Percentiles rank a stretch among this genome's conserved stretches.
Evolutionary conservation across 2,329 filamentous ascomycete genomes (phyloP).

Genomic region (Coniochaeta prunicola): DNA sequence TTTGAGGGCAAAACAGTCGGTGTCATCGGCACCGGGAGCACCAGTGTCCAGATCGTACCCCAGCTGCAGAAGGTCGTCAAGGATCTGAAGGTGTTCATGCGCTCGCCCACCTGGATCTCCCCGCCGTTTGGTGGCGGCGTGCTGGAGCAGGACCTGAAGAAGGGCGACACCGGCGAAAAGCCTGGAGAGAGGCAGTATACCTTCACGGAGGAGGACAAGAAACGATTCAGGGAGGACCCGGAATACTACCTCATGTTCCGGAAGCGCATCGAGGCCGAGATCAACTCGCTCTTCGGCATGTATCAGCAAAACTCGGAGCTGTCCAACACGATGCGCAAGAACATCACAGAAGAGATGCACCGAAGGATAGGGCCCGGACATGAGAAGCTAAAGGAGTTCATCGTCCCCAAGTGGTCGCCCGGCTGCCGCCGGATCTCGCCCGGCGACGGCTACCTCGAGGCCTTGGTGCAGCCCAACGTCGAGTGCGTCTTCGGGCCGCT

Average conservation of each 20-base stretch:
- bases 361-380: slow-evolving; percentile 30
- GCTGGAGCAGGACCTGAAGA: slow-evolving; percentile 18
- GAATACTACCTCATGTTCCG: slow-evolving; percentile 32
- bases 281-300: slow-evolving; percentile 33
- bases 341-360: slow-evolving; percentile 34
- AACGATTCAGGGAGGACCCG: slow-evolving; percentile 30
- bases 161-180: slow-evolving; percentile 17
- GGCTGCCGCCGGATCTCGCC: slow-evolving; percentile 35
- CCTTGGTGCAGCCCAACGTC: slow-evolving; percentile 35
- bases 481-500: slow-evolving; percentile 31
- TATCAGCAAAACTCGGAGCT: slow-evolving; percentile 31
- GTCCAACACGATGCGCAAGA: slow-evolving; percentile 27
- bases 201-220: slow-evolving; percentile 23
- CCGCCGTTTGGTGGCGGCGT: slow-evolving; percentile 18
- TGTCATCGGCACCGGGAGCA: slow-evolving; percentile 23
- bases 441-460: slow-evolving; percentile 33
- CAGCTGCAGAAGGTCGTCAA: slow-evolving; percentile 7
- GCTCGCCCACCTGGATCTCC: slow-evolving; percentile 12
- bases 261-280: slow-evolving; percentile 32
- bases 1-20: slow-evolving; percentile 17
- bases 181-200: slow-evolving; percentile 31
- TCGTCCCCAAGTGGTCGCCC: slow-evolving; percentile 31
- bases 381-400: slow-evolving; percentile 31
- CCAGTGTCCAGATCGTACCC: slow-evolving; percentile 21
- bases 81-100: slow-evolving; percentile 1